phyloP scores from a whole-genome alignment of 345 rosid species.

The Lumnitzera littorea region DNA sequence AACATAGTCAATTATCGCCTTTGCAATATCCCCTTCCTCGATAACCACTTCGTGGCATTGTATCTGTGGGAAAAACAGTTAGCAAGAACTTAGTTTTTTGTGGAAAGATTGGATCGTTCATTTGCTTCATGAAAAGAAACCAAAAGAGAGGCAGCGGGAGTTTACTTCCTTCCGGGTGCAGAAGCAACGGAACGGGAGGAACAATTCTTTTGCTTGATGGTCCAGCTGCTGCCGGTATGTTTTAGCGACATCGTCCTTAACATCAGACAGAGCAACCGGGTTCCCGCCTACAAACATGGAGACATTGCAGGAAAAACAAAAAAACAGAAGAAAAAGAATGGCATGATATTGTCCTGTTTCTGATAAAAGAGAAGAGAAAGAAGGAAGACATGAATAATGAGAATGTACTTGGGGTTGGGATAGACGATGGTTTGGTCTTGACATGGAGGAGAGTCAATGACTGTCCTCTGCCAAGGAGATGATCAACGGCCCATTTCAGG shows the following conservation, averaged over 20 bases:
- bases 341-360: not conserved
- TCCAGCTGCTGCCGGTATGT: slow-evolving; percentile 21
- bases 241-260: slow-evolving; percentile 20
- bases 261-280: slow-evolving; percentile 16
- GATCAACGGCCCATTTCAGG: slow-evolving; percentile 65
- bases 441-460: slow-evolving; percentile 64
- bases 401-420: slow-evolving; percentile 26
- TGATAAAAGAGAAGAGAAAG: not conserved
- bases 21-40: slow-evolving; percentile 47
- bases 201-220: slow-evolving; percentile 36
- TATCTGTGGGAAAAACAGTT: slow-evolving; percentile 27
- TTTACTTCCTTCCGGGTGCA: slow-evolving; percentile 75
- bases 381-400: not conserved
- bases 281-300: slow-evolving; percentile 22
- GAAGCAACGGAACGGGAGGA: slow-evolving; percentile 85
- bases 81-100: not conserved
- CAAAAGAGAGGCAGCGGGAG: not conserved
- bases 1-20: slow-evolving; percentile 48
- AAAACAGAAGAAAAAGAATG: not conserved
- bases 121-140: too few species aligned
- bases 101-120: not conserved
- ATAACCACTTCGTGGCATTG: slow-evolving; percentile 44
- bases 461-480: slow-evolving; percentile 52
- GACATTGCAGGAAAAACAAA: not conserved
- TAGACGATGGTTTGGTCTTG: slow-evolving; percentile 28